Evolutionary conservation across 164 flowering plant species (phyloP).

Genomic region (Protea cynaroides): DNA sequence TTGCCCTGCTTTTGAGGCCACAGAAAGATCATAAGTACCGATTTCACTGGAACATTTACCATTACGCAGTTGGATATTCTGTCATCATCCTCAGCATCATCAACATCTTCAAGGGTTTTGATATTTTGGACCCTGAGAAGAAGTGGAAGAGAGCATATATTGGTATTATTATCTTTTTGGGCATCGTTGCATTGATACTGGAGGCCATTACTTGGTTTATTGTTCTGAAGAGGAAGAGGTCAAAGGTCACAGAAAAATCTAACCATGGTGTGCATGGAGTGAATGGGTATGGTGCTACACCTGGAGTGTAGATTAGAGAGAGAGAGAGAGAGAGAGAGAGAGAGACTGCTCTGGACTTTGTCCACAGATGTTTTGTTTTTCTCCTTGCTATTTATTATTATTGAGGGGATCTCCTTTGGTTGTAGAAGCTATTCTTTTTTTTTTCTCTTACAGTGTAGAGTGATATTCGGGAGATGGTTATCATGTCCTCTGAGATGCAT

Average conservation of each 20-base stretch:
- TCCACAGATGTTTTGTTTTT: neutral
- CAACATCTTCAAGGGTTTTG: slow-evolving; percentile 60
- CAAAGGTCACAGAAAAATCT: slow-evolving; percentile 18
- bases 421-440: neutral
- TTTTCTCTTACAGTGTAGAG: neutral
- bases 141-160: slow-evolving; percentile 54
- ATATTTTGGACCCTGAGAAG: slow-evolving; percentile 40
- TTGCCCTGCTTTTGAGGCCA: slow-evolving; percentile 80
- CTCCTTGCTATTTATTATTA: neutral
- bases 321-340: too few species aligned
- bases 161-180: slow-evolving; percentile 30
- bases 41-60: slow-evolving; percentile 77
- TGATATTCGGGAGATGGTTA: neutral
- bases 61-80: slow-evolving; percentile 49
- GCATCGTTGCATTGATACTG: slow-evolving; percentile 19
- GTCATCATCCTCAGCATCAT: slow-evolving; percentile 47
- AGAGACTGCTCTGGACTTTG: neutral
- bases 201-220: slow-evolving; percentile 49
- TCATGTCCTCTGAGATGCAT: neutral
- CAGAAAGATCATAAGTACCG: slow-evolving; percentile 76
- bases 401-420: neutral
- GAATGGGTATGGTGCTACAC: slow-evolving; percentile 4
- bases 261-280: slow-evolving; percentile 23
- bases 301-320: neutral
- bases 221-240: slow-evolving; percentile 44